Evolutionary conservation across 2,329 filamentous ascomycete species (phyloP).

Genomic region (Grosmannia penicillata): DNA sequence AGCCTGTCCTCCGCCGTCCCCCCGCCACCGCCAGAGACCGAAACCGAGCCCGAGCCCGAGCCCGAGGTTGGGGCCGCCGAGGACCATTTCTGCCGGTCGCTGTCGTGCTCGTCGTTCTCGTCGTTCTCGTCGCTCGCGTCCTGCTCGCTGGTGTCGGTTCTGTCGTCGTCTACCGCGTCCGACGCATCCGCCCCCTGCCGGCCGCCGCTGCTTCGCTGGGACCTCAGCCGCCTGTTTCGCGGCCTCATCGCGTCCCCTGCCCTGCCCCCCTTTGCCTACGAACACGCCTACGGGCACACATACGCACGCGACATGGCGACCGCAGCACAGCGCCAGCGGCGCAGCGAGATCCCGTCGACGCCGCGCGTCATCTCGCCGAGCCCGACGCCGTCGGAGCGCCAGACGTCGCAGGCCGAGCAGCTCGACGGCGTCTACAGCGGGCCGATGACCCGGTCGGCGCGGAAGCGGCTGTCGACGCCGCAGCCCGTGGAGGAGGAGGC

Average conservation of each 20-base stretch:
- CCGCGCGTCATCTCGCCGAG: constrained; percentile 85
- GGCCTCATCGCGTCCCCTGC: constrained; percentile 41
- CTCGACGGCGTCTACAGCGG: constrained; percentile 42
- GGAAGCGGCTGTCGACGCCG: constrained; percentile 38
- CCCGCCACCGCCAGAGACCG: constrained; percentile 2
- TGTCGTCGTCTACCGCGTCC: constrained; percentile 10
- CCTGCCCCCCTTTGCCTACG: constrained; percentile 42
- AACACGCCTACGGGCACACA: too few species aligned
- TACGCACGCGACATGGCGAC: constrained; percentile 9
- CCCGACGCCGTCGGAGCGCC: constrained; percentile 54
- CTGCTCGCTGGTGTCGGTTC: background rate
- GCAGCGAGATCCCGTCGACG: constrained; percentile 51
- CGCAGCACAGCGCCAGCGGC: constrained; percentile 29
- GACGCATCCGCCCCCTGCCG: constrained; percentile 3
- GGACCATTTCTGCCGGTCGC: too few species aligned
- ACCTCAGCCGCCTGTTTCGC: constrained; percentile 34
- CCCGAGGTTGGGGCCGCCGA: too few species aligned
- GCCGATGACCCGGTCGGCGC: constrained; percentile 62
- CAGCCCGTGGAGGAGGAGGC: constrained; percentile 44
- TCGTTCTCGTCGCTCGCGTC: constrained; percentile 1
- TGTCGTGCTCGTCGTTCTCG: constrained; percentile 12
- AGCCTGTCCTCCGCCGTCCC: constrained; percentile 1
- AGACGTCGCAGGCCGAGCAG: constrained; percentile 19
- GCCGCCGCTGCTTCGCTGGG: constrained; percentile 18
- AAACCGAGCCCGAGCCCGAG: too few species aligned